Evolutionary conservation across 2,329 filamentous ascomycete genomes (phyloP).

Genomic region (Cladosporium sphaerospermum): DNA sequence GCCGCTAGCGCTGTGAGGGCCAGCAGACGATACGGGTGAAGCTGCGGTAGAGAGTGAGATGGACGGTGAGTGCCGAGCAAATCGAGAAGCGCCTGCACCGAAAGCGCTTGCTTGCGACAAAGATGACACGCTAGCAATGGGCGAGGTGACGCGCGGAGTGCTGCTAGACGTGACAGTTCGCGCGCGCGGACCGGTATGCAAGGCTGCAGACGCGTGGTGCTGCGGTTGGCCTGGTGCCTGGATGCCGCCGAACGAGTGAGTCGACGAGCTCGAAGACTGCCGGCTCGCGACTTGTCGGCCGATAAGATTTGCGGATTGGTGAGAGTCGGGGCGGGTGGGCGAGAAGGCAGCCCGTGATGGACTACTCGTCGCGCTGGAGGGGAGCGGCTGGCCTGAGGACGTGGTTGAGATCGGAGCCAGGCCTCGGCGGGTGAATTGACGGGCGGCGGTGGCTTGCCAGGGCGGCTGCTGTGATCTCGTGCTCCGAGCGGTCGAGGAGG

Average conservation of each 20-base stretch:
- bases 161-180: slow-evolving; percentile 50
- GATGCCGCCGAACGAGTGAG: slow-evolving; percentile 44
- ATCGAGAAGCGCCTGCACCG: slow-evolving; percentile 50
- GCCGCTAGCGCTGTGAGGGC: slow-evolving; percentile 37
- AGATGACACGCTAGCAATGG: slow-evolving; percentile 48
- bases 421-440: slow-evolving; percentile 50
- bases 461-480: slow-evolving; percentile 46
- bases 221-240: slow-evolving; percentile 47
- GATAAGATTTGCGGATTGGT: slow-evolving; percentile 45
- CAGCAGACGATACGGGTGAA: slow-evolving; percentile 42
- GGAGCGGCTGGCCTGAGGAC: slow-evolving; percentile 36
- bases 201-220: slow-evolving; percentile 46
- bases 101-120: slow-evolving; percentile 43
- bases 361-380: slow-evolving; percentile 42
- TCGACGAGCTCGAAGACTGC: slow-evolving; percentile 49
- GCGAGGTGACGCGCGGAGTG: slow-evolving; percentile 49
- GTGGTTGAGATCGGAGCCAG: slow-evolving; percentile 52
- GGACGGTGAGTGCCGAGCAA: slow-evolving; percentile 55
- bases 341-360: slow-evolving; percentile 47
- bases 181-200: slow-evolving; percentile 51
- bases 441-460: slow-evolving; percentile 51
- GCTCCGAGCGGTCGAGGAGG: slow-evolving; percentile 33
- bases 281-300: slow-evolving; percentile 47
- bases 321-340: slow-evolving; percentile 47
- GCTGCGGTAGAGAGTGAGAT: slow-evolving; percentile 33